Evolutionary conservation across 1,284 basidiomycete species (phyloP).

Genomic region (Tilletia caries): DNA sequence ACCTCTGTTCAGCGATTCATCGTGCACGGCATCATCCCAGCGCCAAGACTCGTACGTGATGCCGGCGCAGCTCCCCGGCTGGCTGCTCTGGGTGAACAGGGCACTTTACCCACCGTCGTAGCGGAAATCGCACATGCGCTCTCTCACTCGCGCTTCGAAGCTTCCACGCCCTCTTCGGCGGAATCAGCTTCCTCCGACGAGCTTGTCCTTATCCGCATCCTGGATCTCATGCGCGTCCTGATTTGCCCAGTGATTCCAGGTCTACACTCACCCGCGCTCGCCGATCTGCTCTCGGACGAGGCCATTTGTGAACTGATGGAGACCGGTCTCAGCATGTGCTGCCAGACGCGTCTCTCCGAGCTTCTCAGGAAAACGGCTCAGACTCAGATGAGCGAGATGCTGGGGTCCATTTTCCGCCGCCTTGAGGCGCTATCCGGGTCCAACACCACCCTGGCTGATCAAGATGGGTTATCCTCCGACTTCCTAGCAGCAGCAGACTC

Average conservation of each 20-base stretch:
- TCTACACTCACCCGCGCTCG: conserved; percentile 23
- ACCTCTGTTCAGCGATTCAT: conserved; percentile 84
- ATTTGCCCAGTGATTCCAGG: conserved; percentile 62
- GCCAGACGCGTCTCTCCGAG: conserved; percentile 93
- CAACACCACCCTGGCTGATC: not conserved
- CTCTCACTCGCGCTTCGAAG: conserved; percentile 96
- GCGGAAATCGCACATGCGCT: conserved; percentile 83
- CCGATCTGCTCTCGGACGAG: conserved; percentile 65
- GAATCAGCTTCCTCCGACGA: conserved; percentile 68
- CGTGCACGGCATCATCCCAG: conserved; percentile 68
- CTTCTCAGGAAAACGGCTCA: conserved; percentile 87
- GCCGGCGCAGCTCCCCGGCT: not conserved
- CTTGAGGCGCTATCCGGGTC: conserved; percentile 57
- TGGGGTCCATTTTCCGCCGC: conserved; percentile 74
- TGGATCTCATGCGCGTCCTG: conserved; percentile 79
- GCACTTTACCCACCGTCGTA: conserved; percentile 31
- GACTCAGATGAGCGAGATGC: conserved; percentile 83
- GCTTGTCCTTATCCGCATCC: conserved; percentile 85
- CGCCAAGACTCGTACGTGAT: conserved; percentile 56
- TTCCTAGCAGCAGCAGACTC: not conserved
- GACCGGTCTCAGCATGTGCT: conserved; percentile 93
- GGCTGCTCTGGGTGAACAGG: not conserved
- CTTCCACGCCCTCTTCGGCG: conserved; percentile 64
- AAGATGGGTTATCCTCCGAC: not conserved
- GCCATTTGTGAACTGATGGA: conserved; percentile 98